Base-by-base conservation (phyloP, 2,329 filamentous ascomycete species). In the Fusarium continuum region DNA sequence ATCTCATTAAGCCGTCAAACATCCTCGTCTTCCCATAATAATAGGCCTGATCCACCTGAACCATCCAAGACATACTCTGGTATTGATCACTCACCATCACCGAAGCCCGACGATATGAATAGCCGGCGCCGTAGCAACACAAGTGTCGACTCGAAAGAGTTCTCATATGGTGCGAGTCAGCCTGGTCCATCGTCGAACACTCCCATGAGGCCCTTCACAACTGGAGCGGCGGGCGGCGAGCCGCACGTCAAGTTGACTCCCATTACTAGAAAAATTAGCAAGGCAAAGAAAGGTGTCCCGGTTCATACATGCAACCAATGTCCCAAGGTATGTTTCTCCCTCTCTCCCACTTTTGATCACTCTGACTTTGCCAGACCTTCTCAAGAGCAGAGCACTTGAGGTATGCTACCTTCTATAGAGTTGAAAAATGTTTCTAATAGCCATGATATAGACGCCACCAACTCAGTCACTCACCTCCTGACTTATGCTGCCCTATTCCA, bases 301-400 rank as follows among this genome's bases (percentile, higher is more conserved):
- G 84, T 86, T 48, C 84, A 86, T 70, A 78, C 76, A 3, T 86
- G 84, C 62, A 79, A 85, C 6, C 74, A 77, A 49, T 86, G 83
- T 64, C 73, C 79, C 16, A 86, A 85, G 79, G 83, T 84, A 74
- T 31, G 41, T 23, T 54, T 36, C 49, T 31, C 32, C 25, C 29
- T n/a, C 6, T 16, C 40, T 22, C 22, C 6, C 22, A 36, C 31
- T 38, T 20, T 60, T 36, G 22, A 28, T 40, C 32, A 22, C 31
- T 55, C 44, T 61, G 25, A 65, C 39, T 14, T 29, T 41, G 16
- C 16, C 8, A 88, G 85, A 87, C 83, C 3, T 88, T 88, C 61
- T 87, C 85, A 11, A 78, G 86, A 69, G 86, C 85, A 25, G 85
- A 88, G 69, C 86, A 88, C 73, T 74, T 88, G 35, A 84, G 84